phyloP scores from a whole-genome alignment of 192 early-diverging fungal species.

The Spizellomyces sp. region DNA sequence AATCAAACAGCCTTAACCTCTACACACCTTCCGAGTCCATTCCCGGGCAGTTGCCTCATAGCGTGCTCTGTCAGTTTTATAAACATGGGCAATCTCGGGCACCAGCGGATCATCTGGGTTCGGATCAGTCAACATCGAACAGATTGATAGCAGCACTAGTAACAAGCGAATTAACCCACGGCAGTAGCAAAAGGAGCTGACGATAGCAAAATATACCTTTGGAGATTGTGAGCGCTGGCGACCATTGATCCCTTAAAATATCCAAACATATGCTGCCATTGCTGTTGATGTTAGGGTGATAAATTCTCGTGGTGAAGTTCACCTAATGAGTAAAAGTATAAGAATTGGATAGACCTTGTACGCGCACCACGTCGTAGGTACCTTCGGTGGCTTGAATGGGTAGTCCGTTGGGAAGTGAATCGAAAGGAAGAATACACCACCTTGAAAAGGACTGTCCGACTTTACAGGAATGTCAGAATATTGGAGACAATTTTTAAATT shows the following conservation, averaged over 20 bases:
- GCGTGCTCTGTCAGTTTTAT: constrained; percentile 89
- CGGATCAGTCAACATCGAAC: constrained; percentile 97
- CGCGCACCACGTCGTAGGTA: constrained; percentile 27
- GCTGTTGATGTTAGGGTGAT: constrained; percentile 99
- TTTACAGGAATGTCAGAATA: constrained; percentile 33
- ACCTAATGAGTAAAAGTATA: constrained; percentile 52
- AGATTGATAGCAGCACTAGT: constrained; percentile 92
- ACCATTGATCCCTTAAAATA: constrained; percentile 99
- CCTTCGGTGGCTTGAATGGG: constrained; percentile 98
- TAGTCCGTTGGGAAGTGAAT: constrained; percentile 99
- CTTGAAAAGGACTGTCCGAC: constrained; percentile 88
- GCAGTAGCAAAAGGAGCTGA: neutral
- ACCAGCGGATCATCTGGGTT: constrained; percentile 98
- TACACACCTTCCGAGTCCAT: constrained; percentile 81
- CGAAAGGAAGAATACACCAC: constrained; percentile 95
- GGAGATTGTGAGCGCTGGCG: constrained; percentile 96
- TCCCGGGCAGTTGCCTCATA: constrained; percentile 91
- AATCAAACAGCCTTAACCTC: neutral
- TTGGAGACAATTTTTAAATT: neutral
- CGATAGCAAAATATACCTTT: constrained; percentile 62
- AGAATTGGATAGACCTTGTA: neutral
- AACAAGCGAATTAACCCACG: constrained; percentile 5
- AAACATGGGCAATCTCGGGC: constrained; percentile 96
- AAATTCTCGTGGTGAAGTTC: constrained; percentile 94
- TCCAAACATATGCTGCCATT: constrained; percentile 98